Evolutionary conservation across 345 rosid genomes (phyloP), one percentile per base, ranked within the genome.

Genomic region (Camelina sativa): DNA sequence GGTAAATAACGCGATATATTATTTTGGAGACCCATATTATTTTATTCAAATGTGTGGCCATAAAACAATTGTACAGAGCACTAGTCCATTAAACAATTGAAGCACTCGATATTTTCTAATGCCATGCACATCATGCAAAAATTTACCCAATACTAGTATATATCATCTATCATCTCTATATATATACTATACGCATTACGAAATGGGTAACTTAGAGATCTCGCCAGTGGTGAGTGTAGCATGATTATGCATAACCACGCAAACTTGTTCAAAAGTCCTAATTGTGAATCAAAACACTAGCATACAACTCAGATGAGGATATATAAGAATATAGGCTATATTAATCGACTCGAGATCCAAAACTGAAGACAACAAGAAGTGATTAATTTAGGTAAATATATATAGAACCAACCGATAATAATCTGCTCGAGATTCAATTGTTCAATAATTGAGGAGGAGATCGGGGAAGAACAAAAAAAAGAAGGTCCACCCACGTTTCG

Each of bases 401-500:
- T 40, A 40, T 4, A 51, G 2, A 68, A 68, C 13, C 37, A 54
- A 64, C 1, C 38, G 43, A 35, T 57, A 30, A 53, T 44, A 53
- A 43, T 47, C 25, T 34, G 64, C 43, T 44, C 59, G 43, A 62
- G 37, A 69, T 34, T 62, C 41, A 69, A 53, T 51, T 62, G 41
- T 69, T 69, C 65, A 76, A 62, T 76, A 32, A 69, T 69, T 62
- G 69, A 52, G 32, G 34, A 43, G 32, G 38, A 47, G 16, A 30
- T 47, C 0, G 37, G 37, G 5, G 8, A 4, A 13, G 4, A 2
- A 17, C 17, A 17, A 17, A 17, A 17, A 17, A 44, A 52, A 47
- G 62, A 69, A 22, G 75, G 71, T 23, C 70, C 75, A 69, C 59
- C 69, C 79, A 76, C 80, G 80, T 76, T 55, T 62, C 65, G 25